These are phyloP conservation scores for Grigorovia yakushimaensis DNA, from an alignment of 805 yeast species.

Conservation along the genomic window DNA sequence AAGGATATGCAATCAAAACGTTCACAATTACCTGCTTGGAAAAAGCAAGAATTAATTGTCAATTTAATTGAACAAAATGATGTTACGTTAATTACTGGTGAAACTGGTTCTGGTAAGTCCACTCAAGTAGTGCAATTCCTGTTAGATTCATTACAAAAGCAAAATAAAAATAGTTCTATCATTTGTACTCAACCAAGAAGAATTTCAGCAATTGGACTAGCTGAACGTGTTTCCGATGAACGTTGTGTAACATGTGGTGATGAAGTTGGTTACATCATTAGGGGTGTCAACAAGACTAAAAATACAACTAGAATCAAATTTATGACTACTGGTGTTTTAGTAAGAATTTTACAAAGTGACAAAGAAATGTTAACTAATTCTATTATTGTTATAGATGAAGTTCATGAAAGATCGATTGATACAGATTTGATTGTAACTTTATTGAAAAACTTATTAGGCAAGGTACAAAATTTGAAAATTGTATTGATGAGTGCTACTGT, in stretches of 20 bases:
- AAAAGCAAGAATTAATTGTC: conserved; percentile 46
- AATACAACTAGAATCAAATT: conserved; percentile 64
- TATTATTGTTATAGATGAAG: conserved; percentile 81
- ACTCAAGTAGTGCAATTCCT: conserved; percentile 90
- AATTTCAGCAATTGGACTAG: conserved; percentile 88
- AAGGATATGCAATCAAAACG: conserved; percentile 38
- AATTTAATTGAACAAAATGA: conserved; percentile 46
- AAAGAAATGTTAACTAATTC: conserved; percentile 41
- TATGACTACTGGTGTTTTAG: conserved; percentile 85
- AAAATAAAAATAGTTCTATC: conserved; percentile 42
- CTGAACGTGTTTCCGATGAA: conserved; percentile 85
- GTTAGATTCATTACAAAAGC: conserved; percentile 50
- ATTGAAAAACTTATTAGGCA: conserved; percentile 48
- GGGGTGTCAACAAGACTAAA: conserved; percentile 74
- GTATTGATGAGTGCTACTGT: conserved; percentile 94
- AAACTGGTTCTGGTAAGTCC: conserved; percentile 95
- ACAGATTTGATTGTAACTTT: conserved; percentile 76
- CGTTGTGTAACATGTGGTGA: conserved; percentile 38
- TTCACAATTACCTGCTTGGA: conserved; percentile 74
- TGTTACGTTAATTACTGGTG: conserved; percentile 81
- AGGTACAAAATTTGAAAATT: conserved; percentile 45
- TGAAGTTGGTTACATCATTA: conserved; percentile 80
- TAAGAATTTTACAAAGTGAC: conserved; percentile 64
- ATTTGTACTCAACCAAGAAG: conserved; percentile 94
- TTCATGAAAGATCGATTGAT: conserved; percentile 92